Percentiles rank a stretch among this genome's conserved stretches.
Evolutionary conservation across 2,329 filamentous ascomycete species (phyloP).

Genomic region (Cordyceps militaris): DNA sequence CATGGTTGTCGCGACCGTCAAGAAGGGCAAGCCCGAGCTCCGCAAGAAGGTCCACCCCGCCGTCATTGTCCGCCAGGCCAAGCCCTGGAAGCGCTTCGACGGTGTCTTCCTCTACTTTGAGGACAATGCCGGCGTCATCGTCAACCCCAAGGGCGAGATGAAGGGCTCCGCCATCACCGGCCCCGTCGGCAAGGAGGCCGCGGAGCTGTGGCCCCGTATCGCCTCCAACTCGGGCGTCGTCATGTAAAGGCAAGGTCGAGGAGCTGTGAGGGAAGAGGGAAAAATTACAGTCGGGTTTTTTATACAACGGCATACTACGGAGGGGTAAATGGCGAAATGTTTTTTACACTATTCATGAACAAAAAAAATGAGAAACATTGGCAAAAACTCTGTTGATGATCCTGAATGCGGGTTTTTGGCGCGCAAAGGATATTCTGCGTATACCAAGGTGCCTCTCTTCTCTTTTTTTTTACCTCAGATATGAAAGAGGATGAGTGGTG

Average conservation of each 20-base stretch:
- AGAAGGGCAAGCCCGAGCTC: constrained; percentile 99
- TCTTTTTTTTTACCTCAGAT: constrained; percentile 4
- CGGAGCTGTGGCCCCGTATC: constrained; percentile 99
- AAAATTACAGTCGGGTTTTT: constrained; percentile 17
- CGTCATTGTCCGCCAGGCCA: constrained; percentile 96
- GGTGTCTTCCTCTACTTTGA: constrained; percentile 99
- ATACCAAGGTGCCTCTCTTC: neutral
- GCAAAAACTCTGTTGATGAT: neutral
- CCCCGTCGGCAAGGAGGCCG: constrained; percentile 98
- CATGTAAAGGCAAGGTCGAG: constrained; percentile 67
- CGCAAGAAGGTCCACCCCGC: constrained; percentile 99
- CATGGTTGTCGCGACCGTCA: constrained; percentile 99
- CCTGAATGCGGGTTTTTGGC: neutral
- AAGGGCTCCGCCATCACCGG: constrained; percentile 99
- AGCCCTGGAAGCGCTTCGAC: constrained; percentile 98
- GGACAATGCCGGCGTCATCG: constrained; percentile 99
- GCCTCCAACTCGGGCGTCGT: constrained; percentile 99
- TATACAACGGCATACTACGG: constrained; percentile 2
- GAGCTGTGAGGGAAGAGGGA: constrained; percentile 21
- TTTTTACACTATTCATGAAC: constrained; percentile 12
- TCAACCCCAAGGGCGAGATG: constrained; percentile 99
- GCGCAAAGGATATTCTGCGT: neutral
- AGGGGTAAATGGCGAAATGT: constrained; percentile 10
- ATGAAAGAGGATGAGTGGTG: constrained; percentile 15
- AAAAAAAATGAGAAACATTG: constrained; percentile 7